These are phyloP conservation scores for Macrophomina tecta DNA, from an alignment of 2,329 filamentous ascomycete species.

Conservation along the genomic window DNA sequence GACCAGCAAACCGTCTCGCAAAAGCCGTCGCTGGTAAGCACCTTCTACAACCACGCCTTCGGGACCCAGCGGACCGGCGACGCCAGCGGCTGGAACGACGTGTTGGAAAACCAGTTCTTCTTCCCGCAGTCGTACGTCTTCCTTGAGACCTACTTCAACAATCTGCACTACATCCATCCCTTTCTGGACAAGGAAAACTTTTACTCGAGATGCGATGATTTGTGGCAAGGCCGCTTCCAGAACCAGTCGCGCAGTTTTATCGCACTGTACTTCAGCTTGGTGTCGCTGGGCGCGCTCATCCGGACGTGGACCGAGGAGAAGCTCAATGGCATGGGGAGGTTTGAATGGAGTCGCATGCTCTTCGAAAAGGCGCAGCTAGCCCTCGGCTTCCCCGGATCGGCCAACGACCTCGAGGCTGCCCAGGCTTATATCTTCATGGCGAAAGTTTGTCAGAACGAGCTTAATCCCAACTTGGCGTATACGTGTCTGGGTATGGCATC, in stretches of 20 bases:
- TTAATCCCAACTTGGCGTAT: conserved; percentile 56
- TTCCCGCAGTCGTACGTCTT: conserved; percentile 54
- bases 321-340: conserved; percentile 51
- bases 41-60: conserved; percentile 55
- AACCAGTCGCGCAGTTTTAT: conserved; percentile 50
- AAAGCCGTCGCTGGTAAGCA: conserved; percentile 51
- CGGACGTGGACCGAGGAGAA: conserved; percentile 52
- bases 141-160: conserved; percentile 56
- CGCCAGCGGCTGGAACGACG: conserved; percentile 25
- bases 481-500: conserved; percentile 57
- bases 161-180: conserved; percentile 56
- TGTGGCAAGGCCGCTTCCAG: conserved; percentile 48
- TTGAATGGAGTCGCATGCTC: conserved; percentile 55
- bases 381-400: conserved; percentile 49
- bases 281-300: conserved; percentile 55
- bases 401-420: conserved; percentile 56
- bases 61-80: conserved; percentile 33
- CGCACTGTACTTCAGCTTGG: conserved; percentile 54
- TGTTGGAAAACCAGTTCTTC: conserved; percentile 42
- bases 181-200: conserved; percentile 56
- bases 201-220: conserved; percentile 49
- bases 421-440: conserved; percentile 57
- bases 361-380: conserved; percentile 52
- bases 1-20: conserved; percentile 33
- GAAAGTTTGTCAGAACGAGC: conserved; percentile 58